Conservation (phyloP, 2,329 filamentous ascomycete genomes). For the Juglanconis juglandina region DNA sequence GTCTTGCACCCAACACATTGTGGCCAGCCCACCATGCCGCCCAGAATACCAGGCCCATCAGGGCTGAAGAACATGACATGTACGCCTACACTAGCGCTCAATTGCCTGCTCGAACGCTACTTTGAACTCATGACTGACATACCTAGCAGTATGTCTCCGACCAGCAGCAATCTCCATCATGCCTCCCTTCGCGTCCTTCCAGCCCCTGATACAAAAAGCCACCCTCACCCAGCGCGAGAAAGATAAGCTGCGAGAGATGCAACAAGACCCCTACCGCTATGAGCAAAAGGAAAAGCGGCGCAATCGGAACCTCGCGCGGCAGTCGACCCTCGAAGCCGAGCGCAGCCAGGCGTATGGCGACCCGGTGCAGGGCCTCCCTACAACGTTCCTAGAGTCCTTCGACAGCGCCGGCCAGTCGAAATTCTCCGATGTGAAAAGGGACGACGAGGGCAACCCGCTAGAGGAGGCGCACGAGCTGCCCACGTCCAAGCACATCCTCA, state of each 20-base stretch:
- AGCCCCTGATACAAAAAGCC: constrained; percentile 63
- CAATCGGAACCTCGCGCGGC: constrained; percentile 74
- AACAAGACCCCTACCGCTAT: constrained; percentile 77
- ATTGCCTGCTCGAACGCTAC: constrained; percentile 23
- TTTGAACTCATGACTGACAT: constrained; percentile 23
- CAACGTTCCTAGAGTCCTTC: constrained; percentile 80
- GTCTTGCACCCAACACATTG: constrained; percentile 17
- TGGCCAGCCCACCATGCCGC: constrained; percentile 54
- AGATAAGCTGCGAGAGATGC: constrained; percentile 62
- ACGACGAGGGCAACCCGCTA: constrained; percentile 40
- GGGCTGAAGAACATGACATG: constrained; percentile 58
- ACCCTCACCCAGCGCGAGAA: constrained; percentile 60
- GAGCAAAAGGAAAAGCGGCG: constrained; percentile 81
- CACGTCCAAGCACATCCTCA: constrained; percentile 57
- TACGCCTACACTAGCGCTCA: constrained; percentile 36
- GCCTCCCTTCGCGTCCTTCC: constrained; percentile 44
- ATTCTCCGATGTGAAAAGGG: constrained; percentile 32
- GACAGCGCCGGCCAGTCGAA: constrained; percentile 57
- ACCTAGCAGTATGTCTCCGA: constrained; percentile 55
- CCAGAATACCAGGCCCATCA: constrained; percentile 59
- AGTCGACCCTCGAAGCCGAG: constrained; percentile 63
- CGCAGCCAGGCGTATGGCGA: constrained; percentile 67
- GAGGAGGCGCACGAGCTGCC: constrained; percentile 40
- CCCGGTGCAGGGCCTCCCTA: constrained; percentile 73
- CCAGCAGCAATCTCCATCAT: constrained; percentile 33